These are phyloP conservation scores for Diversispora eburnea DNA, from an alignment of 192 early-diverging fungal species.

Conservation along the genomic window DNA sequence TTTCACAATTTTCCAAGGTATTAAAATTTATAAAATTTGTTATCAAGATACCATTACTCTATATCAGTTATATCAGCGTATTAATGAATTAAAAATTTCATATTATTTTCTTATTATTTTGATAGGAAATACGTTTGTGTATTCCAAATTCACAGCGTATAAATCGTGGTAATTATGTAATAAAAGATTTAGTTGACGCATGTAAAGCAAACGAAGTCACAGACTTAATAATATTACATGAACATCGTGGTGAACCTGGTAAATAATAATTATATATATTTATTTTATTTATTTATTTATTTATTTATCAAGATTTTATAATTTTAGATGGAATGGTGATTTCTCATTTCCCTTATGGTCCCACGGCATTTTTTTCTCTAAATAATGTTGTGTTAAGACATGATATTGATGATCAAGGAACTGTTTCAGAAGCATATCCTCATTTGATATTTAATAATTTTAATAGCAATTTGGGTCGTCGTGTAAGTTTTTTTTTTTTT, in stretches of 20 bases:
- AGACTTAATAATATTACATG: constrained; percentile 93
- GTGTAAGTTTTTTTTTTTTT: constrained; percentile 45
- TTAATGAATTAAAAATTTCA: not conserved
- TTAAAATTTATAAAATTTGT: not conserved
- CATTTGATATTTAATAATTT: constrained; percentile 97
- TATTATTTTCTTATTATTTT: not conserved
- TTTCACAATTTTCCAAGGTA: constrained; percentile 92
- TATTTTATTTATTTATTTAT: not conserved
- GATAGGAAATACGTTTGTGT: constrained; percentile 82
- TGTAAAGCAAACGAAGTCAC: constrained; percentile 92
- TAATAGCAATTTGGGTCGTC: constrained; percentile 75
- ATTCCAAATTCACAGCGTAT: constrained; percentile 97
- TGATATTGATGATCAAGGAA: constrained; percentile 95
- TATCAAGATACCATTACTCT: not conserved
- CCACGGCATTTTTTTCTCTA: constrained; percentile 95
- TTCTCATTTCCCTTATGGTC: constrained; percentile 96
- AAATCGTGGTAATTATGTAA: constrained; percentile 94
- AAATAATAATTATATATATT: constrained; percentile 23
- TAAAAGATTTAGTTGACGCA: constrained; percentile 94
- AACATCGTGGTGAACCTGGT: constrained; percentile 92
- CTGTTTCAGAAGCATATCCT: constrained; percentile 95
- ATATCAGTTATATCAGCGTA: too few relatives aligned
- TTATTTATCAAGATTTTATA: constrained; percentile 9
- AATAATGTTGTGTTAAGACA: constrained; percentile 97
- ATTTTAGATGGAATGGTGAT: constrained; percentile 85